Evolutionary conservation across 2,329 filamentous ascomycete genomes (phyloP).

Genomic region (Trichoderma endophyticum): DNA sequence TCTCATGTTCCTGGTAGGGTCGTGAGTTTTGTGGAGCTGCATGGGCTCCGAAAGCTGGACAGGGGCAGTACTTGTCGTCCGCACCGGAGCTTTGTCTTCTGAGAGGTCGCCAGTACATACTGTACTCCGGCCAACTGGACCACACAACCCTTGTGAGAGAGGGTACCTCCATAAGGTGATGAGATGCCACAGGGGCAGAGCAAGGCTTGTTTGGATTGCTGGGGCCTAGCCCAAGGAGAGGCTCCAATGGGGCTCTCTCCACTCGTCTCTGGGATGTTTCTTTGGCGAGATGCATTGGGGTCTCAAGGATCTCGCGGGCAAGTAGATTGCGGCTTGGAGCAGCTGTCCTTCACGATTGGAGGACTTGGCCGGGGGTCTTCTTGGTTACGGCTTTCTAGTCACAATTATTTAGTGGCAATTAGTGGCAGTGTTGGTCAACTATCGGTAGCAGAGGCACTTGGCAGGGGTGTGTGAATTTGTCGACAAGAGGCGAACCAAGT

Average conservation of each 20-base stretch:
- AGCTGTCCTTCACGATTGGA: not conserved
- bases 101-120: slow-evolving; percentile 2
- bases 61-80: slow-evolving; percentile 9
- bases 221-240: not conserved
- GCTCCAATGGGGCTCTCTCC: slow-evolving; percentile 4
- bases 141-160: slow-evolving; percentile 1
- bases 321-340: slow-evolving; percentile 2
- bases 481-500: not conserved
- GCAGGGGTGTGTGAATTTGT: slow-evolving; percentile 3
- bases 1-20: slow-evolving; percentile 12
- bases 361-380: not conserved
- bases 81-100: not conserved
- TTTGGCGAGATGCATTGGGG: slow-evolving; percentile 14
- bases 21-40: slow-evolving; percentile 11
- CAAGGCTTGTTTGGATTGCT: slow-evolving; percentile 11
- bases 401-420: slow-evolving; percentile 16
- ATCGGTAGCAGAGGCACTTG: not conserved
- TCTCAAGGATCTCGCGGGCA: slow-evolving; percentile 9
- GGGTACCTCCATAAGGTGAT: slow-evolving; percentile 13
- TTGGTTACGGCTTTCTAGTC: not conserved
- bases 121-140: slow-evolving; percentile 2
- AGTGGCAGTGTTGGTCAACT: slow-evolving; percentile 14
- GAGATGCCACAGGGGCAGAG: slow-evolving; percentile 13
- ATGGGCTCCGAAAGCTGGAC: slow-evolving; percentile 13
- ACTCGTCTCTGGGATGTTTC: not conserved